These are phyloP conservation scores for Porcisia hertigi DNA, from an alignment of 208 protist genomes.

Conservation along the genomic window DNA sequence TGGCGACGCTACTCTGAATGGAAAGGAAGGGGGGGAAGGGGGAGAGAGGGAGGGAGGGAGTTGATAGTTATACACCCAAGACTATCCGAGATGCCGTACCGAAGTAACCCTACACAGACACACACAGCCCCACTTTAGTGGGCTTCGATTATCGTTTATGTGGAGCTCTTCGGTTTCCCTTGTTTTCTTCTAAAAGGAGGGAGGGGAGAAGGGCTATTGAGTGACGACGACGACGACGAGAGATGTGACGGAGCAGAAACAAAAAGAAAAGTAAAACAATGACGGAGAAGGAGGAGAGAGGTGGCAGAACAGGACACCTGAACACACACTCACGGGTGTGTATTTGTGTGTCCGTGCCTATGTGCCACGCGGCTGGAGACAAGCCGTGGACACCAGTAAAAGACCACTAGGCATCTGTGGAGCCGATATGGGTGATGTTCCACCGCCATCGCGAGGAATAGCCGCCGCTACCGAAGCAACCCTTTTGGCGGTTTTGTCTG, in stretches of 20 bases:
- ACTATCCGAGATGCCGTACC: neutral
- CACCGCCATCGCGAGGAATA: too few relatives aligned
- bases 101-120: neutral
- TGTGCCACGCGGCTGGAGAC: too few relatives aligned
- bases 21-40: too few relatives aligned
- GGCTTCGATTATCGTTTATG: neutral
- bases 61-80: neutral
- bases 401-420: neutral
- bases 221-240: neutral
- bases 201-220: too few relatives aligned
- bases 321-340: neutral
- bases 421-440: neutral
- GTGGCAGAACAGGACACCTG: neutral
- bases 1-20: neutral
- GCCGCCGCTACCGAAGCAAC: neutral
- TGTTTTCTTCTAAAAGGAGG: too few relatives aligned
- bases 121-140: neutral
- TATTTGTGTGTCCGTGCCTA: neutral
- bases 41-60: too few relatives aligned
- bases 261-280: neutral
- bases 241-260: neutral
- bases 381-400: neutral
- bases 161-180: neutral
- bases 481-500: neutral
- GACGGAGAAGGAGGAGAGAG: neutral